These are phyloP conservation scores for Malus sieversii DNA, from an alignment of 306 rosid genomes.

Conservation along the genomic window DNA sequence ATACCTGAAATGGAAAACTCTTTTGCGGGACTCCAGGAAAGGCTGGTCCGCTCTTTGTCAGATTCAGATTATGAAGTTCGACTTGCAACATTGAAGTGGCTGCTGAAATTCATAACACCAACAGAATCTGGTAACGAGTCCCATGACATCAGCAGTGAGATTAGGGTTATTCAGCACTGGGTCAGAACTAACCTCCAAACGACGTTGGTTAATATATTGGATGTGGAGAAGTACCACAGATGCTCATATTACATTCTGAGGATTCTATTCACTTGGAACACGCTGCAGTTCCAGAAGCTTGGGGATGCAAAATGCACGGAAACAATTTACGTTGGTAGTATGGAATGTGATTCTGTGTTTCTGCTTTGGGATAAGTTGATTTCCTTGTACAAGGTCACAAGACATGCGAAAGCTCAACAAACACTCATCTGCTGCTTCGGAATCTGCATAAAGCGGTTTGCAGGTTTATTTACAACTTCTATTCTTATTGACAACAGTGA, in stretches of 20 bases:
- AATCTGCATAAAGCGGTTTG: constrained; percentile 54
- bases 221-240: constrained; percentile 57
- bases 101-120: constrained; percentile 63
- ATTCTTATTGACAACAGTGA: background rate
- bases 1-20: constrained; percentile 33
- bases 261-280: constrained; percentile 69
- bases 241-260: constrained; percentile 70
- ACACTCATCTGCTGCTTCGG: constrained; percentile 68
- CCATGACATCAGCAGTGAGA: constrained; percentile 39
- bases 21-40: constrained; percentile 51
- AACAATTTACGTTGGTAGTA: constrained; percentile 54
- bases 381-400: constrained; percentile 48
- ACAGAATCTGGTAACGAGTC: constrained; percentile 37
- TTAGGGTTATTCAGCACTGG: constrained; percentile 50
- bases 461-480: constrained; percentile 36
- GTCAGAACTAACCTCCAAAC: constrained; percentile 50
- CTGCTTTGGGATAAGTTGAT: constrained; percentile 72
- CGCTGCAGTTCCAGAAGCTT: constrained; percentile 53
- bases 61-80: constrained; percentile 85
- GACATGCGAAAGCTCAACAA: constrained; percentile 75
- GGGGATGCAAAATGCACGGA: constrained; percentile 27
- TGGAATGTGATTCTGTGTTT: constrained; percentile 56
- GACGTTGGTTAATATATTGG: constrained; percentile 54
- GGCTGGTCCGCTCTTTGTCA: constrained; percentile 62
- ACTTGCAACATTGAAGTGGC: constrained; percentile 86